Evolutionary conservation across 164 flowering plant species (phyloP).

Genomic region (Litsea cubeba): DNA sequence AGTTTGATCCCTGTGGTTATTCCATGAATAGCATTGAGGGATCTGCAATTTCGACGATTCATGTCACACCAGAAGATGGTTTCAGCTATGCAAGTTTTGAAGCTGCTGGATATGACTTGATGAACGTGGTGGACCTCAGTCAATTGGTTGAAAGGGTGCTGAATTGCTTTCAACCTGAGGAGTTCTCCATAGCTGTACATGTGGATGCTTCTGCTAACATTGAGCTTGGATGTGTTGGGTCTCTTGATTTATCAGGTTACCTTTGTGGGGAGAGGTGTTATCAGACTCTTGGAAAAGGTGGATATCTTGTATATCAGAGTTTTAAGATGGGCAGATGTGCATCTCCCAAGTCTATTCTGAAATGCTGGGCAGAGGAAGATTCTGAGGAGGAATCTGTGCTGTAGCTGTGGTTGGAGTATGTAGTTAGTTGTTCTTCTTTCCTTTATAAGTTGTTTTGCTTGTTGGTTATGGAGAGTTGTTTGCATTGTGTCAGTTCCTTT

Average conservation of each 20-base stretch:
- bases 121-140: constrained; percentile 28
- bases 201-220: constrained; percentile 15
- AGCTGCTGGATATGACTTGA: constrained; percentile 56
- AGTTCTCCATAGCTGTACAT: constrained; percentile 67
- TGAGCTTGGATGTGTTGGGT: constrained; percentile 1
- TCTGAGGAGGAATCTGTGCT: constrained; percentile 55
- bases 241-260: constrained; percentile 41
- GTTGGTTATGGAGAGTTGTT: too few relatives aligned
- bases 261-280: constrained; percentile 19
- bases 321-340: constrained; percentile 24
- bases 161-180: constrained; percentile 58
- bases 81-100: constrained; percentile 93
- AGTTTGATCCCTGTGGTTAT: constrained; percentile 89
- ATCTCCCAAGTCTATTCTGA: constrained; percentile 48
- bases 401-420: not conserved
- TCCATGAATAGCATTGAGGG: constrained; percentile 79
- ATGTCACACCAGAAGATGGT: constrained; percentile 90
- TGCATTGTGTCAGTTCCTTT: too few relatives aligned
- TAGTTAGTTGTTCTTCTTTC: not conserved
- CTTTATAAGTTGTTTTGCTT: too few relatives aligned
- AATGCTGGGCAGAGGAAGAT: constrained; percentile 37
- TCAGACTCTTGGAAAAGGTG: constrained; percentile 40
- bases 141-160: constrained; percentile 58
- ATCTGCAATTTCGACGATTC: constrained; percentile 72
- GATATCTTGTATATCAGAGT: constrained; percentile 35